These are phyloP conservation scores for Ogataea hybrid DNA, from an alignment of 1,139 yeast species.

Conservation along the genomic window DNA sequence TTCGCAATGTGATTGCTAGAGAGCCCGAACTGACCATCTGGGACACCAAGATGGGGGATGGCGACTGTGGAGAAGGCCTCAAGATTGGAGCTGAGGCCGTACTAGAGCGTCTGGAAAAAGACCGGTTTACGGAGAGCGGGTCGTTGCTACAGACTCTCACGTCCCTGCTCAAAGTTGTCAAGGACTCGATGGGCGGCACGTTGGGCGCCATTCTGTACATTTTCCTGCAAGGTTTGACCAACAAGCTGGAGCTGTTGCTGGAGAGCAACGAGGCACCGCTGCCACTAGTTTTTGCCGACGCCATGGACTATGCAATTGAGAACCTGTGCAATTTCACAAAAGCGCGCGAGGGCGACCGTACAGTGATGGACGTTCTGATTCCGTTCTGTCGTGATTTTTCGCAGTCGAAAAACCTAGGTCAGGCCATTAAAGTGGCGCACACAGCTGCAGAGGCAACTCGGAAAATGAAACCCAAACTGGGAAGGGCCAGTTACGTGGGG, in stretches of 20 bases:
- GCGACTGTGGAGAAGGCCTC: slow-evolving; percentile 51
- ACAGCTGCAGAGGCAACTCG: slow-evolving; percentile 44
- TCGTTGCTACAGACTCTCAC: slow-evolving; percentile 34
- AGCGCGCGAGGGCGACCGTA: slow-evolving; percentile 50
- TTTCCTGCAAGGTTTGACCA: slow-evolving; percentile 43
- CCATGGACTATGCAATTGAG: slow-evolving; percentile 33
- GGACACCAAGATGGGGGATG: slow-evolving; percentile 53
- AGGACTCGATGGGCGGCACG: slow-evolving; percentile 56
- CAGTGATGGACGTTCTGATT: slow-evolving; percentile 53
- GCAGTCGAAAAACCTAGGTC: slow-evolving; percentile 30
- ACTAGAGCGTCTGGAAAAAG: slow-evolving; percentile 34
- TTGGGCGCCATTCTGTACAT: slow-evolving; percentile 49
- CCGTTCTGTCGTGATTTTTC: slow-evolving; percentile 41
- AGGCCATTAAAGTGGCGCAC: slow-evolving; percentile 38
- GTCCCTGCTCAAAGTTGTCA: slow-evolving; percentile 35
- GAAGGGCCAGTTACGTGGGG: slow-evolving; percentile 47
- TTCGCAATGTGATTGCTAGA: slow-evolving; percentile 38
- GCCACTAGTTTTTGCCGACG: slow-evolving; percentile 25
- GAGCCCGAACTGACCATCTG: slow-evolving; percentile 49
- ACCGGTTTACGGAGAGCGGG: slow-evolving; percentile 20
- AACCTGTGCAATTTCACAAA: slow-evolving; percentile 43
- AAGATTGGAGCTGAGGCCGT: slow-evolving; percentile 43
- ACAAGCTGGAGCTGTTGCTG: slow-evolving; percentile 32
- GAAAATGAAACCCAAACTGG: slow-evolving; percentile 41
- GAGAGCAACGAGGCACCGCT: slow-evolving; percentile 22